Percentiles rank a stretch among this genome's conserved stretches.
phyloP scores from a whole-genome alignment of 306 rosid genomes.

The Prunus campanulata region DNA sequence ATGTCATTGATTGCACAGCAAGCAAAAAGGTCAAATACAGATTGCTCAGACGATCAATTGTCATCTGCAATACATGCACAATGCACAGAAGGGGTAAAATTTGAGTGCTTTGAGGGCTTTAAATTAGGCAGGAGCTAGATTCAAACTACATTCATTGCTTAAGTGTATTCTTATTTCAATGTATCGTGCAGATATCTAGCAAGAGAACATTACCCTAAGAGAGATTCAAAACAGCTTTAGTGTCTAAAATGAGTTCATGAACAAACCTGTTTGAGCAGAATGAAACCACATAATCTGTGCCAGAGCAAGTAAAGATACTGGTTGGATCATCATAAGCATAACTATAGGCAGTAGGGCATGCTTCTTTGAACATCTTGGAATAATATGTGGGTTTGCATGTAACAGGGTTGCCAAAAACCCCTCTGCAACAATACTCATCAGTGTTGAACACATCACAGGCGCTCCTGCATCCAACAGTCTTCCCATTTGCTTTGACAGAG shows the following conservation, averaged over 20 bases:
- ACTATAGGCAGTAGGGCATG: constrained; percentile 81
- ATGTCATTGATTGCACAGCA: neutral
- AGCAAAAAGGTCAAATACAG: neutral
- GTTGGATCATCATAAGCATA: constrained; percentile 91
- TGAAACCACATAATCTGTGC: constrained; percentile 60
- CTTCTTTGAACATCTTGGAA: constrained; percentile 73
- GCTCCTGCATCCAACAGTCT: constrained; percentile 69
- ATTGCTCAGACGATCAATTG: neutral
- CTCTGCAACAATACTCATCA: constrained; percentile 92
- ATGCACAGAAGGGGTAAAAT: too few relatives aligned
- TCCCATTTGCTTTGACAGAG: constrained; percentile 46
- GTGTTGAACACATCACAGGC: constrained; percentile 78
- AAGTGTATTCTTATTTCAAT: too few relatives aligned
- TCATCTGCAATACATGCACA: neutral
- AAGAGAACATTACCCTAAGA: neutral
- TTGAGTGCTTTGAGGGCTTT: too few relatives aligned
- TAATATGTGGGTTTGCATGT: constrained; percentile 72
- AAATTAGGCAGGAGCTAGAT: too few relatives aligned
- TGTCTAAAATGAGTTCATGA: neutral
- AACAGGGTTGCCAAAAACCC: constrained; percentile 54
- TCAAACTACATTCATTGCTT: too few relatives aligned
- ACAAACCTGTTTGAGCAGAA: constrained; percentile 80
- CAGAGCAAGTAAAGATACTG: constrained; percentile 71
- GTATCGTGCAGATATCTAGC: neutral
- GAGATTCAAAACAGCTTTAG: neutral